A percentile compares a stretch with the other conserved stretches of the same genome.
Evolutionary conservation across 129 eudicot species (phyloP).

Genomic region (Saussurea involucrata): DNA sequence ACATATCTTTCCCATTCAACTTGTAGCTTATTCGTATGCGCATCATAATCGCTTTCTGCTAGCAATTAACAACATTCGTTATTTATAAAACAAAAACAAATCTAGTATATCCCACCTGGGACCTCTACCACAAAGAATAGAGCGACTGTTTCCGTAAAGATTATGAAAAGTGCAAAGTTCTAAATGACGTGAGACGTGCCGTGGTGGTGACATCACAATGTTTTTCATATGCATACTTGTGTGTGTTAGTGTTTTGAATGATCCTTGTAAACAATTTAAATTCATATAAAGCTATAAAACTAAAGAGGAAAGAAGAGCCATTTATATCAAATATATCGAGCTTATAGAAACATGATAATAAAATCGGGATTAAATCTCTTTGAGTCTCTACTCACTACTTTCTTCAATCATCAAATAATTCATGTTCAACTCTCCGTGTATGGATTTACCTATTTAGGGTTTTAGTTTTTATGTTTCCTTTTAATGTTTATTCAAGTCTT

Average conservation of each 20-base stretch:
- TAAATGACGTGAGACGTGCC: too few relatives aligned
- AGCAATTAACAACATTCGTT: not conserved
- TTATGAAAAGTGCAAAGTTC: too few relatives aligned
- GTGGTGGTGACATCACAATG: too few relatives aligned
- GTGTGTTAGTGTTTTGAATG: not conserved
- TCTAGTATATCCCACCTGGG: not conserved
- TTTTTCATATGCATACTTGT: not conserved
- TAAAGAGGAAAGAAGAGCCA: not conserved
- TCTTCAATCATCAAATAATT: not conserved
- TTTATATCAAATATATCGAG: not conserved
- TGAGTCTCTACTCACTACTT: too few relatives aligned
- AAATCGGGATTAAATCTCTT: not conserved
- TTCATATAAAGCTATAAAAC: not conserved
- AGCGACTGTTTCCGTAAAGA: too few relatives aligned
- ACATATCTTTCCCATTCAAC: constrained; percentile 63
- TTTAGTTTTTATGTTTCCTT: not conserved
- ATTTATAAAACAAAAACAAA: not conserved
- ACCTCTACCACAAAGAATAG: not conserved
- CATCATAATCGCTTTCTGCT: constrained; percentile 91
- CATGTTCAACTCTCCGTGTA: not conserved
- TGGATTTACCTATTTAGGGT: not conserved
- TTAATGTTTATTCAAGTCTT: not conserved
- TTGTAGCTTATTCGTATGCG: constrained; percentile 88
- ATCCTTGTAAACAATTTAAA: not conserved
- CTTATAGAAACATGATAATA: not conserved